Conservation (phyloP, 495 filamentous ascomycete genomes). For the Neurospora sp. region DNA sequence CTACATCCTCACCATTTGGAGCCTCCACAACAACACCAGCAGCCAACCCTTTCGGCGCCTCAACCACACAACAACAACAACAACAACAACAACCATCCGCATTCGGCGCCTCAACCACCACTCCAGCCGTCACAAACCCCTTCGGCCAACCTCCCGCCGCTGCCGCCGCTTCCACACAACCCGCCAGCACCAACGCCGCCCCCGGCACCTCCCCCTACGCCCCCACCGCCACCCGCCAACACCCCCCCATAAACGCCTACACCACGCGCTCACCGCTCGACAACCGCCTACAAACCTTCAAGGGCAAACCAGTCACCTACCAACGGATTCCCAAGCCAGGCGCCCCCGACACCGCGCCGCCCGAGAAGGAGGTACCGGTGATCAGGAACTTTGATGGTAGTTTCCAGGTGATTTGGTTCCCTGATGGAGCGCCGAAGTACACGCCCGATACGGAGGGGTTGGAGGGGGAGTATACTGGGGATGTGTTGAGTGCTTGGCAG, state of each 20-base stretch:
- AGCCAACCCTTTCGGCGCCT: conserved; percentile 1
- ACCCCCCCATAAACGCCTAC: conserved; percentile 32
- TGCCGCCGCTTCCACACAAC: conserved; percentile 3
- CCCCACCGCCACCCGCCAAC: conserved; percentile 31
- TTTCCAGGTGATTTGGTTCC: conserved; percentile 55
- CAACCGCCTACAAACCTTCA: conserved; percentile 28
- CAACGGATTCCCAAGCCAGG: background rate
- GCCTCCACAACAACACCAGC: conserved; percentile 13
- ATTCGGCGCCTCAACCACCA: conserved; percentile 15
- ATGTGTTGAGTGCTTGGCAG: conserved; percentile 45
- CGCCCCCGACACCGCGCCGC: background rate
- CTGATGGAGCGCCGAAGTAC: conserved; percentile 54
- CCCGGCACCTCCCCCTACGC: conserved; percentile 24
- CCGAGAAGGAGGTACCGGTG: conserved; percentile 20
- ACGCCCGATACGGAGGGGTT: conserved; percentile 42
- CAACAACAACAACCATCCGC: background rate
- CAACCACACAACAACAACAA: background rate
- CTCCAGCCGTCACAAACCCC: conserved; percentile 6
- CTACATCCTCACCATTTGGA: conserved; percentile 24
- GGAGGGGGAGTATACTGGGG: conserved; percentile 31
- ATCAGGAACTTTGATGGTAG: conserved; percentile 30
- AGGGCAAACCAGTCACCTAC: conserved; percentile 32
- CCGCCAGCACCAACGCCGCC: background rate
- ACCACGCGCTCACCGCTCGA: conserved; percentile 18
- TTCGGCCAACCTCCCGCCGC: conserved; percentile 1